These are phyloP conservation scores for Tausonia pullulans DNA, from an alignment of 1,284 basidiomycete genomes.

Conservation along the genomic window DNA sequence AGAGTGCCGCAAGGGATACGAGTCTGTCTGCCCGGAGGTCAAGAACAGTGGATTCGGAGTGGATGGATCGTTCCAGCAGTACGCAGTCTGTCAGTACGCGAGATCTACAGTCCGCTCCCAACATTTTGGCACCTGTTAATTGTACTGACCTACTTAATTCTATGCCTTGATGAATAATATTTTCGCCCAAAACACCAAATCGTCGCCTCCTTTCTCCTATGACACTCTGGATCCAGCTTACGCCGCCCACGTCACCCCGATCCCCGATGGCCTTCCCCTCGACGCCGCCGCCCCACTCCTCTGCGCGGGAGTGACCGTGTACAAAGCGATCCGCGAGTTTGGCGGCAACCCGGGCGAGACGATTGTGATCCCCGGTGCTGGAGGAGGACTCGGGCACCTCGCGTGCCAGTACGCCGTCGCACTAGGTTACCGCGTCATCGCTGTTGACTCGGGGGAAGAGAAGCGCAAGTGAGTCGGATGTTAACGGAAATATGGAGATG, in stretches of 20 bases:
- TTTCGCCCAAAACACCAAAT: not conserved
- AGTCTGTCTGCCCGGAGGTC: constrained; percentile 55
- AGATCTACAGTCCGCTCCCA: not conserved
- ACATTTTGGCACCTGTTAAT: not conserved
- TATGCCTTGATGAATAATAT: not conserved
- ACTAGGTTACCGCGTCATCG: constrained; percentile 42
- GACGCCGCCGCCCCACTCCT: constrained; percentile 67
- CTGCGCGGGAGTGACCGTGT: constrained; percentile 52
- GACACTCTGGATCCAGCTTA: constrained; percentile 31
- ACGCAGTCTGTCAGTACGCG: constrained; percentile 42
- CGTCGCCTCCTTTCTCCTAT: not conserved
- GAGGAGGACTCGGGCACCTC: constrained; percentile 41
- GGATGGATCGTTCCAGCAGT: constrained; percentile 76
- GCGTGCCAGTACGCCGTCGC: constrained; percentile 61
- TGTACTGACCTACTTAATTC: not conserved
- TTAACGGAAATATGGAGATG: no score
- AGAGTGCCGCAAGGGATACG: constrained; percentile 57
- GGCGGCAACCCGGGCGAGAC: constrained; percentile 62
- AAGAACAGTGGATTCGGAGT: constrained; percentile 60
- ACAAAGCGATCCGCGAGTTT: constrained; percentile 70
- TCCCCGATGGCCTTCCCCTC: constrained; percentile 55
- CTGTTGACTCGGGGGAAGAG: constrained; percentile 60
- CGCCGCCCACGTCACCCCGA: constrained; percentile 59
- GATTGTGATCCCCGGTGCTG: constrained; percentile 68
- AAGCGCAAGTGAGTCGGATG: constrained; percentile 43